Evolutionary conservation across 495 filamentous ascomycete species (phyloP).

Genomic region (Aspergillus steynii): DNA sequence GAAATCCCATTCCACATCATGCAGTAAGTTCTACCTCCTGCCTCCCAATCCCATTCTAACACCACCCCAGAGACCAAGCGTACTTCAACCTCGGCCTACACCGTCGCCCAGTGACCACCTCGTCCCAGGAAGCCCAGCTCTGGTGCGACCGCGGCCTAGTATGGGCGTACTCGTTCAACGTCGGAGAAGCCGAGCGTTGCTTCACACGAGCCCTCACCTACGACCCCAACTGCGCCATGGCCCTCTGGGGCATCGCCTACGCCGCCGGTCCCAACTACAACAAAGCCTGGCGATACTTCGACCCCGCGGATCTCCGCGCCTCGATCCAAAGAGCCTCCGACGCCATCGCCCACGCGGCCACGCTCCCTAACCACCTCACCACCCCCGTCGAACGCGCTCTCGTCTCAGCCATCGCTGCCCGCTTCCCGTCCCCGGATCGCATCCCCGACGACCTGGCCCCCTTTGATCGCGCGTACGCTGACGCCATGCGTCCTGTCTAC

Average conservation of each 20-base stretch:
- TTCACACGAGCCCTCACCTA: conserved; percentile 12
- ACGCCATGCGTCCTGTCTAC: conserved; percentile 48
- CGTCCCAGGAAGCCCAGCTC: conserved; percentile 24
- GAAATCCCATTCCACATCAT: too few relatives aligned
- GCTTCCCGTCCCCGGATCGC: conserved; percentile 44
- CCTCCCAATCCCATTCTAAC: too few relatives aligned
- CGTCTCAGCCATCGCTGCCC: conserved; percentile 50
- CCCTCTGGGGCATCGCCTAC: conserved; percentile 67
- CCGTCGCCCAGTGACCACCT: too few relatives aligned
- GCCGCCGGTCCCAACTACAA: conserved; percentile 69
- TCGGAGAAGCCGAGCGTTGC: conserved; percentile 28
- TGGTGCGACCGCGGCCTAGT: conserved; percentile 40
- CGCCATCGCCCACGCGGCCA: conserved; percentile 34
- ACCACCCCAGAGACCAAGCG: too few relatives aligned
- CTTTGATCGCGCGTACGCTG: conserved; percentile 54
- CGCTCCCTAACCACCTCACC: conserved; percentile 17
- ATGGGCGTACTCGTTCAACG: conserved; percentile 42
- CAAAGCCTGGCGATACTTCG: conserved; percentile 65
- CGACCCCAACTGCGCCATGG: conserved; percentile 58
- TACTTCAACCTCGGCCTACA: too few relatives aligned
- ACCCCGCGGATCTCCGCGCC: conserved; percentile 44
- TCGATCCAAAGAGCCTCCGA: conserved; percentile 39
- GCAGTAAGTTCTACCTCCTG: too few relatives aligned
- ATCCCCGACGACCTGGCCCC: conserved; percentile 32
- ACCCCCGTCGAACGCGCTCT: conserved; percentile 51